A percentile compares a stretch with the other conserved stretches of the same genome.
Evolutionary conservation across 495 filamentous ascomycete genomes (phyloP).

Genomic region (Annulohypoxylon bovei): DNA sequence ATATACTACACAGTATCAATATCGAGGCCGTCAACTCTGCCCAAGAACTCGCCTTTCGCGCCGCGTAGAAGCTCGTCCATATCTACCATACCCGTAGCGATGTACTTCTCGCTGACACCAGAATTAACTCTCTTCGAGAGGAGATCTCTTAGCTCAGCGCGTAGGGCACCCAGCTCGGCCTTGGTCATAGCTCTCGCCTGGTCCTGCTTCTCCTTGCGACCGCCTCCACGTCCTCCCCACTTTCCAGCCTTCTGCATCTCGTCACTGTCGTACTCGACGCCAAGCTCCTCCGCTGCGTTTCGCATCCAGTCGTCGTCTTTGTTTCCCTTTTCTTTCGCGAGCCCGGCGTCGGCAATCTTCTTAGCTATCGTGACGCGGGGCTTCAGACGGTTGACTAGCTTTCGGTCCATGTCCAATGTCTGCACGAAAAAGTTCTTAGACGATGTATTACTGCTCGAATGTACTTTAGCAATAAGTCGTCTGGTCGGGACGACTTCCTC

Average conservation of each 20-base stretch:
- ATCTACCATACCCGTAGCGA: constrained; percentile 82
- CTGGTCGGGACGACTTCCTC: constrained; percentile 88
- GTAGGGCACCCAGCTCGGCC: constrained; percentile 70
- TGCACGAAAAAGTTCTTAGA: constrained; percentile 67
- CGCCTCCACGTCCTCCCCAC: constrained; percentile 72
- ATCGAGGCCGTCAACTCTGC: constrained; percentile 53
- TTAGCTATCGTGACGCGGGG: constrained; percentile 80
- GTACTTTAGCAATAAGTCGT: constrained; percentile 87
- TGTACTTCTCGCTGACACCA: constrained; percentile 90
- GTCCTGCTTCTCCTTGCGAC: constrained; percentile 77
- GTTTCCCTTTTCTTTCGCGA: constrained; percentile 86
- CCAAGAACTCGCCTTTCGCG: constrained; percentile 59
- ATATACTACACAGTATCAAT: constrained; percentile 43
- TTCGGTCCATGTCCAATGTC: constrained; percentile 84
- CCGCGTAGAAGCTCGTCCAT: constrained; percentile 78
- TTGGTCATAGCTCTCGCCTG: constrained; percentile 74
- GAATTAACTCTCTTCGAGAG: constrained; percentile 83
- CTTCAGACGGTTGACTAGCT: constrained; percentile 77
- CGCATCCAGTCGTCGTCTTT: constrained; percentile 87
- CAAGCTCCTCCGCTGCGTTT: constrained; percentile 88
- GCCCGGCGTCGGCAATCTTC: constrained; percentile 79
- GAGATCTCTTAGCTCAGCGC: constrained; percentile 70
- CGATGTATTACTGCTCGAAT: constrained; percentile 58
- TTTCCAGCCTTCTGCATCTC: constrained; percentile 72
- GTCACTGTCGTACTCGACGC: constrained; percentile 92